Evolutionary conservation across 129 eudicot genomes (phyloP).

Genomic region (Lactuca sativa): DNA sequence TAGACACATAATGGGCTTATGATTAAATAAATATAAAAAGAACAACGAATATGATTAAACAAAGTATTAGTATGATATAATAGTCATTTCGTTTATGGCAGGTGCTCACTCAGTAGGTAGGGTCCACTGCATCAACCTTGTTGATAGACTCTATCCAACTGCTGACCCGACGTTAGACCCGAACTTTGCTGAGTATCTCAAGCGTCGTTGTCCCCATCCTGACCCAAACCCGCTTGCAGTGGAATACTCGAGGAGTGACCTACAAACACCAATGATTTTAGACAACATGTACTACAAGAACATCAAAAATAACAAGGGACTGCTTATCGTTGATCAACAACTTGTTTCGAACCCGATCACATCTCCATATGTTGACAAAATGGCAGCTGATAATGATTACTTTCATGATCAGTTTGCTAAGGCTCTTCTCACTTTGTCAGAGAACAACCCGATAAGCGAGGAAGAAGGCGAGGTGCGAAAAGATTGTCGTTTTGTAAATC

Average conservation of each 20-base stretch:
- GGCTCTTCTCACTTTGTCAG: constrained; percentile 65
- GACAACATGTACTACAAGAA: constrained; percentile 89
- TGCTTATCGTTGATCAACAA: constrained; percentile 60
- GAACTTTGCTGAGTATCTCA: constrained; percentile 57
- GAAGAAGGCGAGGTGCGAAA: constrained; percentile 73
- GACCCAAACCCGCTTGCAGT: constrained; percentile 66
- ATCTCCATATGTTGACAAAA: constrained; percentile 55
- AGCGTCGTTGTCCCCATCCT: constrained; percentile 68
- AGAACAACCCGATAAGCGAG: constrained; percentile 68
- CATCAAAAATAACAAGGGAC: constrained; percentile 59
- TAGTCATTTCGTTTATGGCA: constrained; percentile 11
- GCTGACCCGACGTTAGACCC: constrained; percentile 77
- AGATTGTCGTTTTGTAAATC: constrained; percentile 74
- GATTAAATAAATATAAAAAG: too few relatives aligned
- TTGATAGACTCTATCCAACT: constrained; percentile 69
- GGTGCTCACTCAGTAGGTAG: constrained; percentile 96
- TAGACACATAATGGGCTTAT: too few relatives aligned
- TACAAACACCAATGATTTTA: constrained; percentile 63
- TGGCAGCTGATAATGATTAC: constrained; percentile 70
- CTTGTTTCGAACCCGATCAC: constrained; percentile 59
- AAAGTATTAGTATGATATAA: not conserved
- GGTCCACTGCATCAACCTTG: constrained; percentile 71
- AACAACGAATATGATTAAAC: too few relatives aligned
- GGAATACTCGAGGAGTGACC: constrained; percentile 67
- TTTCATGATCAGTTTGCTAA: constrained; percentile 61